Evolutionary conservation across 1,139 yeast genomes (phyloP).

Genomic region (Geotrichum citri-aurantii): DNA sequence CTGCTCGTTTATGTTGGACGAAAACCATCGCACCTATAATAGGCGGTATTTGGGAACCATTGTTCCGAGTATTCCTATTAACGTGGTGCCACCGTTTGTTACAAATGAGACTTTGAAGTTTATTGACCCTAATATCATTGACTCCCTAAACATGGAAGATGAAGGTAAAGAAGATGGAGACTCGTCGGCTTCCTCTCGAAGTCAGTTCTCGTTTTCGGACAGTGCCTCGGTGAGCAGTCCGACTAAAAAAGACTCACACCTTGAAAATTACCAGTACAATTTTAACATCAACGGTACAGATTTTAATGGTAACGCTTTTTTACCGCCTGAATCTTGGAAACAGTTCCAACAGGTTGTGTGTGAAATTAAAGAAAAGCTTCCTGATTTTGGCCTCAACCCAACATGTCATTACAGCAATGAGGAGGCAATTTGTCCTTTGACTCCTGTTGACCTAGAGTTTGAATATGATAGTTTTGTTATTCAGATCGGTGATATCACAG

Average conservation of each 20-base stretch:
- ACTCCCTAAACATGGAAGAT: constrained; percentile 5
- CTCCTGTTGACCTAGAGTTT: constrained; percentile 40
- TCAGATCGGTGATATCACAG: constrained; percentile 44
- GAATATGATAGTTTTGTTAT: constrained; percentile 54
- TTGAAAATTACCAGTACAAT: constrained; percentile 1
- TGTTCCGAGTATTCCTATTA: constrained; percentile 57
- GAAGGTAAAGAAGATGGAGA: constrained; percentile 15
- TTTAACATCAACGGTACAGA: constrained; percentile 13
- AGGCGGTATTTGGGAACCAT: constrained; percentile 40
- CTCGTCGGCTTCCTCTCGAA: constrained; percentile 15
- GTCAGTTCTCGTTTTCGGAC: constrained; percentile 7
- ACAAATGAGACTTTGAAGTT: constrained; percentile 31
- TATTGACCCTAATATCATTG: constrained; percentile 26
- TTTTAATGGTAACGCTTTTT: constrained; percentile 21
- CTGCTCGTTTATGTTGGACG: constrained; percentile 60
- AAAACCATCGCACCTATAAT: constrained; percentile 38
- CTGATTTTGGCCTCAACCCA: constrained; percentile 32
- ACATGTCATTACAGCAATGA: constrained; percentile 40
- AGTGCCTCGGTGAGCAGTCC: not conserved
- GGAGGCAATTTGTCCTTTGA: constrained; percentile 42
- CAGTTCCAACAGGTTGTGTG: constrained; percentile 16
- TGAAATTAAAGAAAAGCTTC: constrained; percentile 7
- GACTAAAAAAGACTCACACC: not conserved
- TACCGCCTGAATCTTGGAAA: constrained; percentile 28
- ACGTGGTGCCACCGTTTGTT: constrained; percentile 60